Evolutionary conservation across 768 basidiomycete species (phyloP).

Genomic region (Podaxis sp.): DNA sequence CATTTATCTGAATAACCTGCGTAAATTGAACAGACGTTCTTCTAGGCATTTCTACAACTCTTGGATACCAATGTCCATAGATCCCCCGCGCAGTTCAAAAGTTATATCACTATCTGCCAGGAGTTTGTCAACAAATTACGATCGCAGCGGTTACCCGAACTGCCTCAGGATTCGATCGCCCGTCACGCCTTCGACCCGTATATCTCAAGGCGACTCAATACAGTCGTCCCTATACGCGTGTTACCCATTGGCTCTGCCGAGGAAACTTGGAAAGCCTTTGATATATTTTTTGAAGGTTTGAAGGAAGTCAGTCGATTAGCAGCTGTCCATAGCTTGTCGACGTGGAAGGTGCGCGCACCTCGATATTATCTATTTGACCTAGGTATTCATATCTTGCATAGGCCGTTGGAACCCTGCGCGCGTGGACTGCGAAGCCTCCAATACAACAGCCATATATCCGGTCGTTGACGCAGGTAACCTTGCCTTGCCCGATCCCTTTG

Average conservation of each 20-base stretch:
- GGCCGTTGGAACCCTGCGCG: constrained; percentile 51
- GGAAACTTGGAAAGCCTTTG: constrained; percentile 51
- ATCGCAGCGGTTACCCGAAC: constrained; percentile 35
- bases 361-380: background rate
- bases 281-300: constrained; percentile 53
- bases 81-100: constrained; percentile 34
- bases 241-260: constrained; percentile 49
- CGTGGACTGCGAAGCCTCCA: constrained; percentile 43
- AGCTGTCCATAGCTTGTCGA: constrained; percentile 40
- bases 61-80: constrained; percentile 42
- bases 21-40: background rate
- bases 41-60: constrained; percentile 50
- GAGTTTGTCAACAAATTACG: constrained; percentile 42
- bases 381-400: constrained; percentile 2
- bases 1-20: background rate
- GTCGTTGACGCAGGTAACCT: constrained; percentile 59
- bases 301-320: constrained; percentile 51
- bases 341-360: constrained; percentile 61
- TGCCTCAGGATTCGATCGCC: constrained; percentile 45
- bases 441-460: constrained; percentile 57
- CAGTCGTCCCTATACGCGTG: constrained; percentile 67
- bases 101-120: constrained; percentile 39
- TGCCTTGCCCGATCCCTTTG: background rate
- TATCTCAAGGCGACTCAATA: constrained; percentile 65
- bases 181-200: constrained; percentile 62